Percentiles rank a stretch among this genome's conserved stretches.
phyloP scores from a whole-genome alignment of 352 stramenopile genomes.

The Plasmopara viticola region DNA sequence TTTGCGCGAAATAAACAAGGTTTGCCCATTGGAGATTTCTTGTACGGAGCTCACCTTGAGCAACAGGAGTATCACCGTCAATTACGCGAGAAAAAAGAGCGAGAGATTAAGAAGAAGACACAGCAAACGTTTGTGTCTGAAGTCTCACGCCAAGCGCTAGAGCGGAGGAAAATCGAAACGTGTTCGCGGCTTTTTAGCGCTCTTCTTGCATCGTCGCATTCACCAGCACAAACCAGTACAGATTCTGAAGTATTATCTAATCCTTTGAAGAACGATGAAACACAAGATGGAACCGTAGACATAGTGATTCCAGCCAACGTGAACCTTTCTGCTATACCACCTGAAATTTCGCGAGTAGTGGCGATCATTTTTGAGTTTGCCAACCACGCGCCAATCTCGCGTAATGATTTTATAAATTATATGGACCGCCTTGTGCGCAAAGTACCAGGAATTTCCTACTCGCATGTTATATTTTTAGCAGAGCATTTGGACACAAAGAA shows the following conservation, averaged over 20 bases:
- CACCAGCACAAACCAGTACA: slow-evolving; percentile 1
- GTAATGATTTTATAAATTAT: slow-evolving; percentile 31
- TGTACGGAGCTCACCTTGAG: slow-evolving; percentile 58
- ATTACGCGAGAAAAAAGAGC: slow-evolving; percentile 37
- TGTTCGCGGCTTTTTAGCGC: slow-evolving; percentile 50
- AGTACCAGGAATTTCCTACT: slow-evolving; percentile 59
- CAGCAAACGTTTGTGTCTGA: slow-evolving; percentile 56
- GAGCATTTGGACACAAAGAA: slow-evolving; percentile 43
- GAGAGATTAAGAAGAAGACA: slow-evolving; percentile 35
- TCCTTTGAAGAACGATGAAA: background rate
- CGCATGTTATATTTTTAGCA: slow-evolving; percentile 62
- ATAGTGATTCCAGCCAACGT: slow-evolving; percentile 29
- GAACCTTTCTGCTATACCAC: slow-evolving; percentile 36
- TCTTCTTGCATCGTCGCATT: slow-evolving; percentile 18
- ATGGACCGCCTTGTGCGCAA: slow-evolving; percentile 66
- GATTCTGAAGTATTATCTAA: slow-evolving; percentile 3
- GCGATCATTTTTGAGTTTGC: slow-evolving; percentile 64
- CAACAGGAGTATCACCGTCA: slow-evolving; percentile 52
- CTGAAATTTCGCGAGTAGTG: slow-evolving; percentile 48
- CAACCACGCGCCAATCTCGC: slow-evolving; percentile 37
- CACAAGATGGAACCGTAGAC: slow-evolving; percentile 2
- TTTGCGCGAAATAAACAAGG: slow-evolving; percentile 69
- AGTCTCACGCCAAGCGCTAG: slow-evolving; percentile 47
- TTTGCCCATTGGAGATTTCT: slow-evolving; percentile 69
- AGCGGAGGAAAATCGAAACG: slow-evolving; percentile 49